Evolutionary conservation across 768 basidiomycete genomes (phyloP).

Genomic region (Coprinopsis marcescibilis): DNA sequence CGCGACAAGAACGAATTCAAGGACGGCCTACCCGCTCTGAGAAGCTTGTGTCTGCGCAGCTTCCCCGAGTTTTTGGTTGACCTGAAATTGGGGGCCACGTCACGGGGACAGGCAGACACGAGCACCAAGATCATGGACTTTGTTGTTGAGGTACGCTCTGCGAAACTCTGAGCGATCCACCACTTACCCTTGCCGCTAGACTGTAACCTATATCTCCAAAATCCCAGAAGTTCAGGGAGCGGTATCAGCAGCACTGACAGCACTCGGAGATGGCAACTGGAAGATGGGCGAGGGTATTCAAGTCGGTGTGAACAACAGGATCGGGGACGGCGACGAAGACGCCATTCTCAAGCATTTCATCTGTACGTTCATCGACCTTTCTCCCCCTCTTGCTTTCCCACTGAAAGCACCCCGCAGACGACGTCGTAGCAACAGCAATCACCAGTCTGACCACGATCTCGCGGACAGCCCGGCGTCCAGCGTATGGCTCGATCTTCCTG

Average conservation of each 20-base stretch:
- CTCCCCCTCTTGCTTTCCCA: not conserved
- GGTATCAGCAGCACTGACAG: conserved; percentile 56
- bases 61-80: conserved; percentile 84
- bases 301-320: conserved; percentile 37
- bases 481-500: conserved; percentile 70
- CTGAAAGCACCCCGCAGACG: conserved; percentile 38
- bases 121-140: conserved; percentile 63
- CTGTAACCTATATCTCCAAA: conserved; percentile 61
- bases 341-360: conserved; percentile 70
- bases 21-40: conserved; percentile 59
- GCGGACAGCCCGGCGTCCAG: conserved; percentile 50
- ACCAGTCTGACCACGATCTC: conserved; percentile 59
- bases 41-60: conserved; percentile 68
- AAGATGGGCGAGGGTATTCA: conserved; percentile 82
- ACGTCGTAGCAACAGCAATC: conserved; percentile 65
- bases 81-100: conserved; percentile 56
- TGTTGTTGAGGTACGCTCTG: conserved; percentile 32
- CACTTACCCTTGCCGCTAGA: conserved; percentile 30
- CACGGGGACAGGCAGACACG: conserved; percentile 44
- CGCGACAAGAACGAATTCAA: conserved; percentile 61
- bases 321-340: conserved; percentile 49
- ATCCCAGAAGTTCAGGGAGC: conserved; percentile 67
- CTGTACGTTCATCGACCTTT: conserved; percentile 41
- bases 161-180: not conserved
- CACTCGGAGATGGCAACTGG: conserved; percentile 86